Percentiles rank a stretch among this genome's conserved stretches.
phyloP scores from a whole-genome alignment of 306 rosid species.

The Styphnolobium japonicum region DNA sequence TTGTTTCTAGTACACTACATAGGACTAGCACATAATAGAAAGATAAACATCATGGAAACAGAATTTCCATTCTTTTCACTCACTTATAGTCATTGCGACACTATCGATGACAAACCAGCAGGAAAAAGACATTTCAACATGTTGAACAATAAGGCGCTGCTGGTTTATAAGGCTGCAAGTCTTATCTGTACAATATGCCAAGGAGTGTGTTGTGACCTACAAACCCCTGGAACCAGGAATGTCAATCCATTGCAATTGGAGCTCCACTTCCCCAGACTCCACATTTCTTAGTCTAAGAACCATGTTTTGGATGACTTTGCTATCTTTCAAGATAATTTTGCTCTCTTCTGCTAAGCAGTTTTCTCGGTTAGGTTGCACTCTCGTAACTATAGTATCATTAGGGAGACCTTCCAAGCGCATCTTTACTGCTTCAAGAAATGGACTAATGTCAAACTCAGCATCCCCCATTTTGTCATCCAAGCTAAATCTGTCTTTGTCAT shows the following conservation, averaged over 20 bases:
- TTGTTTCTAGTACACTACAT: not conserved
- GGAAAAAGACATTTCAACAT: not conserved
- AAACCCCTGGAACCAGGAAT: slow-evolving; percentile 59
- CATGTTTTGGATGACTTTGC: slow-evolving; percentile 56
- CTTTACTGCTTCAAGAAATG: slow-evolving; percentile 47
- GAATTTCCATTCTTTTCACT: not conserved
- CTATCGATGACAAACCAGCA: not conserved
- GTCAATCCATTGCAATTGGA: slow-evolving; percentile 74
- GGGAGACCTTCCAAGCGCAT: slow-evolving; percentile 40
- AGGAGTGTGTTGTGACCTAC: slow-evolving; percentile 3
- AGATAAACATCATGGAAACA: not conserved
- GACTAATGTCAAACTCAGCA: slow-evolving; percentile 61
- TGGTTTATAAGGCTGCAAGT: not conserved
- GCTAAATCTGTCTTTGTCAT: slow-evolving; percentile 65
- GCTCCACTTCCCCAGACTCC: slow-evolving; percentile 75
- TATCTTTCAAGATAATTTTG: slow-evolving; percentile 48
- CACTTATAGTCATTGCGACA: not conserved
- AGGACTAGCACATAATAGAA: not conserved
- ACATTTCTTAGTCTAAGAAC: slow-evolving; percentile 75
- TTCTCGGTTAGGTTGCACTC: slow-evolving; percentile 47
- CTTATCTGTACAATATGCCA: not conserved
- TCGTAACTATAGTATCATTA: slow-evolving; percentile 50
- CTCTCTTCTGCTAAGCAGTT: slow-evolving; percentile 84
- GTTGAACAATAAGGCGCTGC: not conserved
- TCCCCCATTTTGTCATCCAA: slow-evolving; percentile 89